Evolutionary conservation across 2,329 filamentous ascomycete genomes (phyloP).

Genomic region (Microsporum ferrugineum): DNA sequence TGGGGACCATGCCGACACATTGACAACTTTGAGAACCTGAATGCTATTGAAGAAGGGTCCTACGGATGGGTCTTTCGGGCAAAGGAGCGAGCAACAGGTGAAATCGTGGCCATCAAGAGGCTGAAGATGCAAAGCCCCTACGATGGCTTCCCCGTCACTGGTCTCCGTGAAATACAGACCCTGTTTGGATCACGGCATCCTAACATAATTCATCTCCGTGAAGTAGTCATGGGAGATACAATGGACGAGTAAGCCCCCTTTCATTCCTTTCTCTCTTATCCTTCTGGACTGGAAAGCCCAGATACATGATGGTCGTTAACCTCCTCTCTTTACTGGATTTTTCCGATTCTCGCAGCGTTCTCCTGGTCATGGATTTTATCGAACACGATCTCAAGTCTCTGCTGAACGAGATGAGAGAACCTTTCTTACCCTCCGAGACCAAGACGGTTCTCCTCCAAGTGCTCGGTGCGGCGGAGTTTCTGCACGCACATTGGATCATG

Average conservation of each 20-base stretch:
- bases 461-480: conserved; percentile 64
- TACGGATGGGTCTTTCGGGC: conserved; percentile 92
- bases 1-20: conserved; percentile 68
- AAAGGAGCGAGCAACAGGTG: conserved; percentile 58
- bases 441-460: conserved; percentile 85
- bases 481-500: conserved; percentile 83
- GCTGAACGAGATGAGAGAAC: conserved; percentile 86
- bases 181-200: conserved; percentile 66
- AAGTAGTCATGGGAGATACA: conserved; percentile 67
- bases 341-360: conserved; percentile 50
- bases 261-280: not conserved
- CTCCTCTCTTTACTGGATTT: conserved; percentile 13
- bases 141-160: conserved; percentile 85
- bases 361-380: conserved; percentile 91
- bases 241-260: conserved; percentile 42
- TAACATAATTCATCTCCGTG: conserved; percentile 70
- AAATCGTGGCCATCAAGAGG: conserved; percentile 83
- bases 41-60: conserved; percentile 93
- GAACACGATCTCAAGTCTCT: conserved; percentile 94
- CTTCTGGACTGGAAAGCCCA: conserved; percentile 26
- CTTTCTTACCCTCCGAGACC: conserved; percentile 82
- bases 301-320: conserved; percentile 28
- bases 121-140: conserved; percentile 72
- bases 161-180: conserved; percentile 85
- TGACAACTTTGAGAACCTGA: conserved; percentile 80